Evolutionary conservation across 2,329 filamentous ascomycete genomes (phyloP), one percentile per base, ranked within the genome.

Genomic region (Alternaria gansuensis): DNA sequence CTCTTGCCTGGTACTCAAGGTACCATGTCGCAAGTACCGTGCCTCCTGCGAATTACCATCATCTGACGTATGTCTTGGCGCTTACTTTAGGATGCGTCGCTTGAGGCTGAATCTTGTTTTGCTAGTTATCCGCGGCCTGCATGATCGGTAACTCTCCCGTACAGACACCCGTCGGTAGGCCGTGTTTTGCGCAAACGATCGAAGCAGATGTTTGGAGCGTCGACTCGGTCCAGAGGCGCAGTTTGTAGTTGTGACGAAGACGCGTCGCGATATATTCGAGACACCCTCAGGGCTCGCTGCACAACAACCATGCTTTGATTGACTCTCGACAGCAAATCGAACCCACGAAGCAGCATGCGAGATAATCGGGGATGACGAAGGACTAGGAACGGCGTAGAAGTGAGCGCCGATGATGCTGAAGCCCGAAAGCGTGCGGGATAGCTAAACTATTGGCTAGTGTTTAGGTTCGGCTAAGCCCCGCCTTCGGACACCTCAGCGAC

Each of bases 31-130:
- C 36, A 43, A 11, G 41, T 28, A 58, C 55, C 10, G 39, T 49
- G 45, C 51, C 24, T 49, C 29, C 34, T 36, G 31, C 17, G 17
- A 49, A 54, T 54, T 54, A 58, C 55, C 51, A 29, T 39, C 21
- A 33, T 54, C 56, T 59, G 56, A 59, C 56, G 56, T 59, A 58
- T 50, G 56, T 39, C 56, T 54, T 59, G 51, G 56, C 56, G 33
- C 39, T 23, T 17, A 8, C 6, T 48, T 53, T 41, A n/a, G 43
- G 46, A 48, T 43, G 17, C 31, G 36, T 34, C 24, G 6, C 26
- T 50, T 55, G 49, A 48, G 41, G 50, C 50, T 48, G 55, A 26
- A 40, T 13, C 39, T 52, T 44, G 39, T 43, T 26, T 50, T 23
- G 53, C 37, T 33, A 28, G 14, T 13, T 17, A 14, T 51, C 34